Evolutionary conservation across 2,329 filamentous ascomycete genomes (phyloP).

Genomic region (Fusarium compactum): DNA sequence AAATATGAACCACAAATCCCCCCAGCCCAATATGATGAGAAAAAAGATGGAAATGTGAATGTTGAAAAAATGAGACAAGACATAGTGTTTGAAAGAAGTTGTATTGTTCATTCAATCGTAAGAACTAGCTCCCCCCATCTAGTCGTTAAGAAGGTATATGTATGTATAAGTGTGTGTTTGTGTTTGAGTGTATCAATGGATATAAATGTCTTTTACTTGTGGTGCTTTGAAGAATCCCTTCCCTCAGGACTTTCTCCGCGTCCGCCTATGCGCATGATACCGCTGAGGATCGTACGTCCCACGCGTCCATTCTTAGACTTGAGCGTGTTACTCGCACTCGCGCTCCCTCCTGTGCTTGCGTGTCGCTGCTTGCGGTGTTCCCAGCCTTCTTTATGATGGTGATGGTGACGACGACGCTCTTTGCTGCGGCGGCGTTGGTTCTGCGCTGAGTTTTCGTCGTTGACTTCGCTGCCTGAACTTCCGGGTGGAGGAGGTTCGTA

Average conservation of each 20-base stretch:
- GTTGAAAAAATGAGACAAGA: not conserved
- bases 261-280: slow-evolving; percentile 59
- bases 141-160: slow-evolving; percentile 26
- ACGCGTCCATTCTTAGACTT: slow-evolving; percentile 56
- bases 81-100: slow-evolving; percentile 24
- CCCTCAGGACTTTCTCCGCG: slow-evolving; percentile 57
- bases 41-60: not conserved
- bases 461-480: slow-evolving; percentile 64
- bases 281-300: slow-evolving; percentile 58
- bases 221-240: slow-evolving; percentile 43
- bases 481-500: slow-evolving; percentile 57
- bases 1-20: not conserved
- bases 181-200: slow-evolving; percentile 21
- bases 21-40: too few relatives aligned
- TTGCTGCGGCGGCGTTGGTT: slow-evolving; percentile 48
- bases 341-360: slow-evolving; percentile 45
- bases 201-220: slow-evolving; percentile 19
- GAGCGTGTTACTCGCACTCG: slow-evolving; percentile 49
- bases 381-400: slow-evolving; percentile 42
- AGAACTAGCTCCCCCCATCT: slow-evolving; percentile 29
- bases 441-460: slow-evolving; percentile 41
- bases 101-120: slow-evolving; percentile 39
- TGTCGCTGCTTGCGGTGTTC: slow-evolving; percentile 48
- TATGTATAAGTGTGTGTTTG: slow-evolving; percentile 16
- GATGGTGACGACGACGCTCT: slow-evolving; percentile 50